Conservation (phyloP, 2,329 filamentous ascomycete genomes). For the Cladosporium halotolerans region DNA sequence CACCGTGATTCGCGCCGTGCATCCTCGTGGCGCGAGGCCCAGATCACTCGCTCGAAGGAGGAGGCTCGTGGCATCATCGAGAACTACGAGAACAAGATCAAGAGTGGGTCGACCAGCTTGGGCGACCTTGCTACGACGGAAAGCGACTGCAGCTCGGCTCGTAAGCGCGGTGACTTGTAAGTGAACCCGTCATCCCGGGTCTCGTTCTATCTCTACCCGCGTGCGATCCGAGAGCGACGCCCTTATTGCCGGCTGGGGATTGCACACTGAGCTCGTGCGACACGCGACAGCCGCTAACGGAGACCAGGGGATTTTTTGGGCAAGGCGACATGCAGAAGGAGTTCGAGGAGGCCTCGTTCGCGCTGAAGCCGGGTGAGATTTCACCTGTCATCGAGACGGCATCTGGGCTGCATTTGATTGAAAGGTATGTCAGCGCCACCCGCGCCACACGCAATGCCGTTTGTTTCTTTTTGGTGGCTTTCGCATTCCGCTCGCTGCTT, state of each 20-base stretch:
- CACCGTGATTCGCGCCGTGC: slow-evolving; percentile 82
- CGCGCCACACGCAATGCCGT: neutral
- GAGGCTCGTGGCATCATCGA: slow-evolving; percentile 75
- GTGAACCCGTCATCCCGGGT: slow-evolving; percentile 27
- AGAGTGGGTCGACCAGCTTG: slow-evolving; percentile 59
- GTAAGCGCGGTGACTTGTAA: slow-evolving; percentile 84
- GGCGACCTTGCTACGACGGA: slow-evolving; percentile 82
- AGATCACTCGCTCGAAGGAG: slow-evolving; percentile 82
- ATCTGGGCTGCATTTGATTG: slow-evolving; percentile 90
- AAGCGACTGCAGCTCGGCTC: slow-evolving; percentile 91
- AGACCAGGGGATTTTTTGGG: slow-evolving; percentile 73
- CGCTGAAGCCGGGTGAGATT: slow-evolving; percentile 77
- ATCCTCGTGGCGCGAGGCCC: slow-evolving; percentile 84
- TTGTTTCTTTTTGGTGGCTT: neutral
- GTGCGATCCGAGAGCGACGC: neutral
- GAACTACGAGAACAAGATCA: slow-evolving; percentile 69
- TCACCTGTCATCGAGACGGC: slow-evolving; percentile 86
- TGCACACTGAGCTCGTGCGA: slow-evolving; percentile 7
- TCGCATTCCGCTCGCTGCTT: slow-evolving; percentile 1
- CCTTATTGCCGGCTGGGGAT: slow-evolving; percentile 4
- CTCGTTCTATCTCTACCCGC: neutral
- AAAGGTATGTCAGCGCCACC: slow-evolving; percentile 58
- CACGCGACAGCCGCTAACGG: slow-evolving; percentile 6
- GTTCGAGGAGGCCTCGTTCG: slow-evolving; percentile 94
- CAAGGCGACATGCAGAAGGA: slow-evolving; percentile 97